Evolutionary conservation across 352 stramenopile genomes (phyloP).

Genomic region (Aphanomyces invadans): DNA sequence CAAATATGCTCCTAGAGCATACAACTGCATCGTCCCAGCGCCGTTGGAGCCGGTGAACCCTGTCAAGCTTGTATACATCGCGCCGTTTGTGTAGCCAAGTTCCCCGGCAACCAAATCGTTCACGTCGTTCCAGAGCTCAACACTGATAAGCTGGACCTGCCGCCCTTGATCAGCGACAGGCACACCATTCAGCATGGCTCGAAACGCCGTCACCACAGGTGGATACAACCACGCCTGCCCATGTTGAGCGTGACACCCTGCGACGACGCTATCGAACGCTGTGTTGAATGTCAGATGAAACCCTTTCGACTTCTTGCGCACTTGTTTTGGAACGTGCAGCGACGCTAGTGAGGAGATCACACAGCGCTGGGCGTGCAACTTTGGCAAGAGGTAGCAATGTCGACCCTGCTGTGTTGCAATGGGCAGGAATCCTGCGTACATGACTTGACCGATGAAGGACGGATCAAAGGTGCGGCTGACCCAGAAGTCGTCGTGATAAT

Average conservation of each 20-base stretch:
- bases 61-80: constrained; percentile 86
- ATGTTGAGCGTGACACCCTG: constrained; percentile 88
- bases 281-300: constrained; percentile 85
- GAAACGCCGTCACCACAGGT: constrained; percentile 80
- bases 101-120: constrained; percentile 83
- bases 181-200: constrained; percentile 52
- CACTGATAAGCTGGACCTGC: constrained; percentile 79
- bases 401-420: constrained; percentile 80
- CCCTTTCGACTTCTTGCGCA: constrained; percentile 86
- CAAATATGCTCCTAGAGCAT: constrained; percentile 64
- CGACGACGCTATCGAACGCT: constrained; percentile 81
- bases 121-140: constrained; percentile 79
- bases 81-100: constrained; percentile 89
- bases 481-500: constrained; percentile 92
- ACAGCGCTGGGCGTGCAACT: constrained; percentile 85
- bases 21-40: constrained; percentile 74
- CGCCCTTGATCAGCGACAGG: constrained; percentile 29
- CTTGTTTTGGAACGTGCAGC: constrained; percentile 79
- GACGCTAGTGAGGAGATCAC: constrained; percentile 45
- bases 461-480: constrained; percentile 85
- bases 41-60: constrained; percentile 57
- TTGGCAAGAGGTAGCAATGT: constrained; percentile 72
- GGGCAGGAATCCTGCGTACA: constrained; percentile 91
- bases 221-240: constrained; percentile 90
- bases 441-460: constrained; percentile 82